Conservation (phyloP, 768 basidiomycete genomes). For the Trametes maxima region DNA sequence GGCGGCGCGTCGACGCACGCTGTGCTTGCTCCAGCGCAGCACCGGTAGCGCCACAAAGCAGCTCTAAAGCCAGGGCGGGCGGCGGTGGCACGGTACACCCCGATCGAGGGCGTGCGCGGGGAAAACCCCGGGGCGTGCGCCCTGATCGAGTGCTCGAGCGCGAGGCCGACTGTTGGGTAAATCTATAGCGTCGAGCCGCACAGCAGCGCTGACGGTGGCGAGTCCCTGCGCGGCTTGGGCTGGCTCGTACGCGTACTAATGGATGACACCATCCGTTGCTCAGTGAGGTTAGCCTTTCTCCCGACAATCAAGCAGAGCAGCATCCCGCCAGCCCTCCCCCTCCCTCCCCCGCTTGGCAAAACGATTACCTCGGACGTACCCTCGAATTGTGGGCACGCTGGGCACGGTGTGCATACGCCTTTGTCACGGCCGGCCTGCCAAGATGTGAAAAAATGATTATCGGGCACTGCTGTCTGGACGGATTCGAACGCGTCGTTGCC, state of each 20-base stretch:
- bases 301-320: conserved; percentile 1
- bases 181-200: background rate
- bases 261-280: conserved; percentile 14
- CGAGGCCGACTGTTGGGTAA: background rate
- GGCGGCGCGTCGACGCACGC: background rate
- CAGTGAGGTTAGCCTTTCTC: conserved; percentile 5
- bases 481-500: background rate
- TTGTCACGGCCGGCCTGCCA: conserved; percentile 11
- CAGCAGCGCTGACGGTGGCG: no score
- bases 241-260: background rate
- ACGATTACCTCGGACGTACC: background rate
- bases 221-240: background rate
- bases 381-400: conserved; percentile 7
- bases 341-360: background rate
- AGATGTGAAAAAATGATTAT: conserved; percentile 17
- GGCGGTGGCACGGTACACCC: background rate
- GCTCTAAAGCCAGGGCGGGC: background rate
- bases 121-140: background rate
- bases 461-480: background rate
- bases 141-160: conserved; percentile 14
- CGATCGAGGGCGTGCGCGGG: conserved; percentile 12
- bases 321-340: background rate
- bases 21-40: background rate
- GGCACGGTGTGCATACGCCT: background rate
- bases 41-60: background rate